Conservation (phyloP, 768 basidiomycete genomes). For the Baorangia bicolor region DNA sequence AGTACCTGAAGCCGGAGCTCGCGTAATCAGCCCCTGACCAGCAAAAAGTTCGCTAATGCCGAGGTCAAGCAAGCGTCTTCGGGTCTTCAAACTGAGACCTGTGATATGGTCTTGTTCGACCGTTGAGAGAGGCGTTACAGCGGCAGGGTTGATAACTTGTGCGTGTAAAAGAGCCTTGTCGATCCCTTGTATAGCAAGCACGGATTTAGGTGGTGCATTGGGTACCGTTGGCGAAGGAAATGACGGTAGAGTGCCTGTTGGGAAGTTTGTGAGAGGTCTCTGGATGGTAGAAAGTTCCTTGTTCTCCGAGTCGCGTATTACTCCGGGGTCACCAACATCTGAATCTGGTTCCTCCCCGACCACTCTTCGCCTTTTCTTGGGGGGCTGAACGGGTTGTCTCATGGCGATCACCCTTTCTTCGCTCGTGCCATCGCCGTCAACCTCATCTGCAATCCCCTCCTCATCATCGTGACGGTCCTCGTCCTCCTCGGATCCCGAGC, state of each 20-base stretch:
- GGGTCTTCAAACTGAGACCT: constrained; percentile 58
- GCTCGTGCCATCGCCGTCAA: constrained; percentile 6
- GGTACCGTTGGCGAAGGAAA: constrained; percentile 72
- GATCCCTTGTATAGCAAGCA: constrained; percentile 76
- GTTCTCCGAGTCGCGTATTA: background rate
- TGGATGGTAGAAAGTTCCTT: background rate
- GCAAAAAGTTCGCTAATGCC: constrained; percentile 89
- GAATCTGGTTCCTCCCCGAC: constrained; percentile 23
- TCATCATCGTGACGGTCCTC: constrained; percentile 17
- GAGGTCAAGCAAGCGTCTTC: constrained; percentile 64
- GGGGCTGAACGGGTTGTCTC: constrained; percentile 26
- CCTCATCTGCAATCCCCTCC: constrained; percentile 19
- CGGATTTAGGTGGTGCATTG: constrained; percentile 63
- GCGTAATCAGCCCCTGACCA: constrained; percentile 46
- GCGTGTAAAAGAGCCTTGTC: constrained; percentile 72
- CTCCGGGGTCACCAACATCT: constrained; percentile 1
- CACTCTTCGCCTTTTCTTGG: constrained; percentile 47
- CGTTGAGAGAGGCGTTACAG: constrained; percentile 43
- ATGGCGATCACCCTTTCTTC: constrained; percentile 7
- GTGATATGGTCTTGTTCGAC: constrained; percentile 39
- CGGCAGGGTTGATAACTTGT: constrained; percentile 60
- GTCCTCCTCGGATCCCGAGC: constrained; percentile 22
- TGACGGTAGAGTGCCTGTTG: constrained; percentile 49
- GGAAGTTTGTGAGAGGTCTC: constrained; percentile 10
- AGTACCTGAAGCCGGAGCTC: constrained; percentile 4